phyloP scores from a whole-genome alignment of 345 rosid genomes.

The Ceriops zippeliana region DNA sequence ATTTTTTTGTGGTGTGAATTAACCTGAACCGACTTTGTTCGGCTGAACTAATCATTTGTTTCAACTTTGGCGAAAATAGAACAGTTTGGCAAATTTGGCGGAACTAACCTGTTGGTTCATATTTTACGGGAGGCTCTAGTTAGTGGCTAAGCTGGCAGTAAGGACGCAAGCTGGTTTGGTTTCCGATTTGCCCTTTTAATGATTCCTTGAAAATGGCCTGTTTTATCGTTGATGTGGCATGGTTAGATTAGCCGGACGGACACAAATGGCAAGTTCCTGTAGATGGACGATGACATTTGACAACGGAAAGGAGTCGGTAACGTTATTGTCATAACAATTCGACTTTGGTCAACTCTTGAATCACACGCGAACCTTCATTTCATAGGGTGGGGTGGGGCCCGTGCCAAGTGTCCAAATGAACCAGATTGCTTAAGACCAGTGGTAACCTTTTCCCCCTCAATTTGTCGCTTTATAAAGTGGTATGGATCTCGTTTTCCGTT shows the following conservation, averaged over 20 bases:
- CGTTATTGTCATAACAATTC: not conserved
- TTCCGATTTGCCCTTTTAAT: not conserved
- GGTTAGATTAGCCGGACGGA: not conserved
- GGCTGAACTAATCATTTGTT: not conserved
- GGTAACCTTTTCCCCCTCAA: no score
- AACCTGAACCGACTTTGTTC: no score
- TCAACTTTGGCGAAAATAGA: no score
- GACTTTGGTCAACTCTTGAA: slow-evolving; percentile 7
- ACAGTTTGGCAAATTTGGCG: no score
- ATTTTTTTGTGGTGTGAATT: no score
- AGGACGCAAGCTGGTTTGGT: not conserved
- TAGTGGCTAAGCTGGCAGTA: not conserved
- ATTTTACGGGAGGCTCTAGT: not conserved
- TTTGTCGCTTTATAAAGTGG: no score
- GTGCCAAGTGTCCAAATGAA: no score
- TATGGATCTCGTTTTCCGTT: no score
- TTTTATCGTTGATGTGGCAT: not conserved
- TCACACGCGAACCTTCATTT: slow-evolving; percentile 1
- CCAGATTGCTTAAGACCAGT: no score
- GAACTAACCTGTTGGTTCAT: no score
- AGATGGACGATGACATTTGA: not conserved
- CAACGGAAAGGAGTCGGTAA: not conserved
- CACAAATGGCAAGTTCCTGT: not conserved
- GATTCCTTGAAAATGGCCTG: slow-evolving; percentile 17
- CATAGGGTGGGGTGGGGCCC: no score